Percentiles rank a stretch among this genome's conserved stretches.
These are phyloP conservation scores for Salix dunnii DNA, from an alignment of 345 rosid species.

Conservation along the genomic window DNA sequence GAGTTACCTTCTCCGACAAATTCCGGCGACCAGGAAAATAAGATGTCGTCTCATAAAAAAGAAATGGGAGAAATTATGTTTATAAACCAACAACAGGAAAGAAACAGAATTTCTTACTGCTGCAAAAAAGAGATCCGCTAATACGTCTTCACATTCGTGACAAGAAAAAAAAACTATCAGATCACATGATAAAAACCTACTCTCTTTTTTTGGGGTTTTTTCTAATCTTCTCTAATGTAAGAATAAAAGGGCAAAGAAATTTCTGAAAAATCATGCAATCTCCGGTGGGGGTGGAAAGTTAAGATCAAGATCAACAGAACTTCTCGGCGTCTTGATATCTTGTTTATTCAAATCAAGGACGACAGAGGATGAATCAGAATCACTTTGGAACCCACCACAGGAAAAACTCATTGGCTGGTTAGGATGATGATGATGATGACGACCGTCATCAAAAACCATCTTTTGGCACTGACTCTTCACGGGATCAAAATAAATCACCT, in stretches of 20 bases:
- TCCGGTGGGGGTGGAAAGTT: slow-evolving; percentile 58
- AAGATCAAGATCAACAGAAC: slow-evolving; percentile 44
- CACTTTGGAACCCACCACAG: slow-evolving; percentile 39
- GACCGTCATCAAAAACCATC: slow-evolving; percentile 25
- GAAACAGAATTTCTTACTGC: slow-evolving; percentile 15
- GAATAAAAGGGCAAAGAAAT: not conserved
- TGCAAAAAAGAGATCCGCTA: slow-evolving; percentile 34
- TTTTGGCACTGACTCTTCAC: slow-evolving; percentile 33
- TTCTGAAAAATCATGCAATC: slow-evolving; percentile 25
- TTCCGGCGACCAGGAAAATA: not conserved
- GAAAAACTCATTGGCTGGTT: not conserved
- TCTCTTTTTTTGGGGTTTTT: not conserved
- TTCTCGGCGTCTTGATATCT: slow-evolving; percentile 19
- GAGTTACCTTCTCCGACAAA: not conserved
- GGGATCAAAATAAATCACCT: slow-evolving; percentile 32
- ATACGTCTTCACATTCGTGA: slow-evolving; percentile 25
- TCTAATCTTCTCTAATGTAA: slow-evolving; percentile 7
- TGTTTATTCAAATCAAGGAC: slow-evolving; percentile 39
- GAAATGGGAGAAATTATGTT: not conserved
- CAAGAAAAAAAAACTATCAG: slow-evolving; percentile 9
- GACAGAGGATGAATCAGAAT: slow-evolving; percentile 58
- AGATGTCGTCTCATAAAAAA: no score
- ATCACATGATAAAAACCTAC: slow-evolving; percentile 15
- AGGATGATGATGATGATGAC: slow-evolving; percentile 3
- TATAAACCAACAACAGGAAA: slow-evolving; percentile 29